Conservation (phyloP, 306 rosid genomes). For the Luffa acutangula region DNA sequence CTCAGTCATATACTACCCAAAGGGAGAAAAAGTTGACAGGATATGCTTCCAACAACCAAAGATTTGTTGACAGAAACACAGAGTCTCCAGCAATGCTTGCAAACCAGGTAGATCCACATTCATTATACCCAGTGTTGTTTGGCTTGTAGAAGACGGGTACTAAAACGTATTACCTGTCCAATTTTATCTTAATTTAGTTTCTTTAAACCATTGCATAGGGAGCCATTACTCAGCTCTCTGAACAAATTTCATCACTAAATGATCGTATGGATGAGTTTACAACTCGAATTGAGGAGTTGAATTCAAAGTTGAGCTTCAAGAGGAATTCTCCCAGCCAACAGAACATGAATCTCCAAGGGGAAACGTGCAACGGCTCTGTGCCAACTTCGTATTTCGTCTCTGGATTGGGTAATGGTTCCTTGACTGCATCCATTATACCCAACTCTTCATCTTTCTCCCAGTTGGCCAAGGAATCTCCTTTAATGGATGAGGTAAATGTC, state of each 20-base stretch:
- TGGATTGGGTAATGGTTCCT: constrained; percentile 54
- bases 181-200: background rate
- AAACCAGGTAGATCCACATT: constrained; percentile 41
- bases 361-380: constrained; percentile 73
- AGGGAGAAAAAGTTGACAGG: constrained; percentile 63
- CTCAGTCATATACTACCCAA: constrained; percentile 71
- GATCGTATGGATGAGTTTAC: constrained; percentile 96
- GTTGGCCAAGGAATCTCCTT: constrained; percentile 54
- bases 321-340: constrained; percentile 64
- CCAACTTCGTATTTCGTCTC: constrained; percentile 67
- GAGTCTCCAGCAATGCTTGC: constrained; percentile 37
- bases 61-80: constrained; percentile 55
- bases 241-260: constrained; percentile 79
- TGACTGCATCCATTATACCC: constrained; percentile 52
- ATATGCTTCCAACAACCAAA: constrained; percentile 31
- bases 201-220: constrained; percentile 27
- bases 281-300: constrained; percentile 74
- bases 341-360: constrained; percentile 59
- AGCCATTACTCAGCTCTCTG: constrained; percentile 61
- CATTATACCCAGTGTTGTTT: constrained; percentile 2
- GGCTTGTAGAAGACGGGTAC: background rate
- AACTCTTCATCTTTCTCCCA: constrained; percentile 74
- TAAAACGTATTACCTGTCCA: background rate
- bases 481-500: constrained; percentile 68
- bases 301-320: constrained; percentile 48